Percentiles rank a stretch among this genome's conserved stretches.
Conservation (phyloP, 2,329 filamentous ascomycete species). For the Arthroderma sp. region DNA sequence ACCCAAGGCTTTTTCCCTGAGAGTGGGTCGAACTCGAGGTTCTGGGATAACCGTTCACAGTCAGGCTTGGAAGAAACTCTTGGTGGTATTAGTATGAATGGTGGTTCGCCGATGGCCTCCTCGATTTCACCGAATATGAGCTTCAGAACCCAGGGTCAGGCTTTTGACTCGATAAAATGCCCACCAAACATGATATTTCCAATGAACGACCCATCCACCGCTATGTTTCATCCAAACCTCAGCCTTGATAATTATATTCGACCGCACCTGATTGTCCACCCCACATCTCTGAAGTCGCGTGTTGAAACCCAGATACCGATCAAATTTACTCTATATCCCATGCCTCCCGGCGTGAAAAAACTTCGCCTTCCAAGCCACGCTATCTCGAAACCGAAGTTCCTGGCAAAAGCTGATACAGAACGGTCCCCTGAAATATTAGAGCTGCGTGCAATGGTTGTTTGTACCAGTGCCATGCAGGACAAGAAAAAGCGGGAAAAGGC, state of each 20-base stretch:
- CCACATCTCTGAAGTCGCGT: conserved; percentile 67
- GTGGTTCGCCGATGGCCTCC: conserved; percentile 27
- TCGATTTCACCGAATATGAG: conserved; percentile 27
- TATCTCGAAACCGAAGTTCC: conserved; percentile 85
- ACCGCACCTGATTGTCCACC: conserved; percentile 46
- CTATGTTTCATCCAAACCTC: conserved; percentile 17
- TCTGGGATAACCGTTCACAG: conserved; percentile 30
- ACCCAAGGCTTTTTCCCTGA: conserved; percentile 1
- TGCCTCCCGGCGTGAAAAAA: conserved; percentile 63
- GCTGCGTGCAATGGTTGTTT: conserved; percentile 69
- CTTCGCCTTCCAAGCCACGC: conserved; percentile 79
- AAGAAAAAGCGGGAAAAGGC: conserved; percentile 54
- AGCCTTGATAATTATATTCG: conserved; percentile 22
- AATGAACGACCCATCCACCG: conserved; percentile 15
- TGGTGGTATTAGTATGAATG: conserved; percentile 33
- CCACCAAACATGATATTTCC: conserved; percentile 8
- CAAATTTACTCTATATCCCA: conserved; percentile 60
- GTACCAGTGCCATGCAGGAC: conserved; percentile 80
- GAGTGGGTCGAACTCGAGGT: conserved; percentile 16
- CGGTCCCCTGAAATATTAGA: conserved; percentile 63
- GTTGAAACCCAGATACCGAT: conserved; percentile 96
- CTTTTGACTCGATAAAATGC: conserved; percentile 24
- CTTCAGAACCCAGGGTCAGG: conserved; percentile 21
- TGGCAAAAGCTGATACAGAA: conserved; percentile 53
- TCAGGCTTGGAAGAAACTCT: conserved; percentile 34